Base-by-base conservation (phyloP, 257 asterid species). In the Fraxinus pennsylvanica region DNA sequence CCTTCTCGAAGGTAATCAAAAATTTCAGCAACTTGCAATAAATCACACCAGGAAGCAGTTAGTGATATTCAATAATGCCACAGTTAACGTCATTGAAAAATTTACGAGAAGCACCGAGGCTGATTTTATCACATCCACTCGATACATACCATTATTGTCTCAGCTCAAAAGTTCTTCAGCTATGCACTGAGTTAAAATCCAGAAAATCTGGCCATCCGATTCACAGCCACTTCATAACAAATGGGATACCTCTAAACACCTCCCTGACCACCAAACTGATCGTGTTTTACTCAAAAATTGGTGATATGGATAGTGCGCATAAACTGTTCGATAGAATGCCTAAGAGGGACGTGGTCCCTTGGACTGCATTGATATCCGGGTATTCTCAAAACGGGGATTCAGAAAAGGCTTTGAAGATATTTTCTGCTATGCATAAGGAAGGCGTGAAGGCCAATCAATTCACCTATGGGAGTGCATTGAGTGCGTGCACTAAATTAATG, bases 281-380 rank as follows among this genome's bases (percentile, higher is more conserved):
- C 65, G 76, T 88, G 21, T 84, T 85, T n/a, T 88, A 88, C 72
- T 74, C 89, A 2, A 85, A 84, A 76, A 36, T 67, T 36, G 75
- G 83, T 12, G 87, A 81, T 68, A 77, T 82, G 84, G 70, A 9
- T 33, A 78, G 29, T 27, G 94, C 92, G 0, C 84, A 82, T 7
- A 85, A 82, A 71, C 30, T 90, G 77, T 88, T 87, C 35, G 86
- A 84, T 65, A 43, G 71, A 82, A 82, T 88, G 86, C 71, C 79
- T 29, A 79, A 79, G 5, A 79, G 85, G 77, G 82, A 72, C 80
- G 84, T 90, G 79, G 91, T 90, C 76, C 79, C 91, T 70, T 90
- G 91, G 92, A 86, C 92, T 76, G 89, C 94, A 9, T 66, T 88
- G 85, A 76, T 88, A 71, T 86, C 94, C 0, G 92, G 92, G 14